A percentile compares a stretch with the other conserved stretches of the same genome.
Evolutionary conservation across 2,329 filamentous ascomycete species (phyloP).

Genomic region (Fusarium newnesense): DNA sequence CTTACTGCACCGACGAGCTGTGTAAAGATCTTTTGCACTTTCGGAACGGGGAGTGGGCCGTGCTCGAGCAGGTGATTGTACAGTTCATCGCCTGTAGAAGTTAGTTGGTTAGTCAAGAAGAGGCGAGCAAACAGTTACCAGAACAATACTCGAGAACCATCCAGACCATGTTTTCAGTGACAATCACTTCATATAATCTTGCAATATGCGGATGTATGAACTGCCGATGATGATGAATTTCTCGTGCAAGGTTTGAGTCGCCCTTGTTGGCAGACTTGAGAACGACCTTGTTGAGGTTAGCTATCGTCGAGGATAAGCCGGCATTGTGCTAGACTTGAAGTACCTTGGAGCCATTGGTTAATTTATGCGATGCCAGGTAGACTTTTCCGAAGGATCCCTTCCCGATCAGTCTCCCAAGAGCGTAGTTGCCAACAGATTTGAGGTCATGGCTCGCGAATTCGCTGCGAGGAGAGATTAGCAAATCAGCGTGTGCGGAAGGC

Average conservation of each 20-base stretch:
- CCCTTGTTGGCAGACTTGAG: conserved; percentile 98
- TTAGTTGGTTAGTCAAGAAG: conserved; percentile 37
- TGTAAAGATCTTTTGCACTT: conserved; percentile 95
- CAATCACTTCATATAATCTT: conserved; percentile 95
- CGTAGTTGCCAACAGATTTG: conserved; percentile 93
- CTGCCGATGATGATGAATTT: conserved; percentile 98
- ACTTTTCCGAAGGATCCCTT: conserved; percentile 99
- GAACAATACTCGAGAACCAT: conserved; percentile 96
- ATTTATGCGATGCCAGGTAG: conserved; percentile 94
- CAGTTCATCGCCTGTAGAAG: conserved; percentile 81
- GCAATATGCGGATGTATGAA: conserved; percentile 98
- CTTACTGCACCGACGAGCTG: conserved; percentile 94
- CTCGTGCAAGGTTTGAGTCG: conserved; percentile 93
- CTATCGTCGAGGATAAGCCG: not conserved
- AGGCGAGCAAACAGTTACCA: conserved; percentile 61
- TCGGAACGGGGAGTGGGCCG: conserved; percentile 83
- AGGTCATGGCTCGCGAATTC: conserved; percentile 95
- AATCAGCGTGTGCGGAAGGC: not conserved
- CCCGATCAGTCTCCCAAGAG: conserved; percentile 88
- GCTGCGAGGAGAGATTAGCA: conserved; percentile 58
- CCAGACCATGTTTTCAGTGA: conserved; percentile 95
- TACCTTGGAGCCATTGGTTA: conserved; percentile 98
- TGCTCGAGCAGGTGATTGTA: conserved; percentile 95
- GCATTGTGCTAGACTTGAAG: conserved; percentile 29
- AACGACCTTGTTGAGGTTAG: conserved; percentile 74